A percentile compares a stretch with the other conserved stretches of the same genome.
Evolutionary conservation across 768 basidiomycete species (phyloP).

Genomic region (Infundibulicybe gibba): DNA sequence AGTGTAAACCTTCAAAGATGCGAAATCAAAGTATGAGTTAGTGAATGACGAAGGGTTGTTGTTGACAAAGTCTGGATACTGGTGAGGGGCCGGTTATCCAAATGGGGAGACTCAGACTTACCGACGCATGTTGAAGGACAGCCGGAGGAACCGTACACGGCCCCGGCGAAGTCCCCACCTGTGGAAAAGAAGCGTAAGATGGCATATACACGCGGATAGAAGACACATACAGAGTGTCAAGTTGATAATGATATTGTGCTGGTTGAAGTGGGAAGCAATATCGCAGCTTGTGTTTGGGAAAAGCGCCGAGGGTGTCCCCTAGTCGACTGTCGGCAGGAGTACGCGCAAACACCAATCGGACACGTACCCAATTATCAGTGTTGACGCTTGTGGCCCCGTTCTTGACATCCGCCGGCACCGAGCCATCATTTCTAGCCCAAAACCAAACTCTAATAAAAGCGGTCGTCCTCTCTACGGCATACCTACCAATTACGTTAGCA

Average conservation of each 20-base stretch:
- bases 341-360: not conserved
- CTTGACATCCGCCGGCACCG: constrained; percentile 45
- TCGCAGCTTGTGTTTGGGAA: constrained; percentile 63
- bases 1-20: constrained; percentile 40
- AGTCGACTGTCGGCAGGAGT: not conserved
- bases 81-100: not conserved
- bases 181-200: not conserved
- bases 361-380: constrained; percentile 52
- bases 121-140: constrained; percentile 58
- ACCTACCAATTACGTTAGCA: constrained; percentile 30
- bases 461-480: constrained; percentile 57
- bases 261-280: constrained; percentile 47
- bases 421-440: constrained; percentile 53
- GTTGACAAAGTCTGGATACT: constrained; percentile 49
- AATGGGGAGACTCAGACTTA: constrained; percentile 25
- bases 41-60: constrained; percentile 57
- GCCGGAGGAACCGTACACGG: constrained; percentile 39
- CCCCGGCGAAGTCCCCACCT: constrained; percentile 61
- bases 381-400: constrained; percentile 35
- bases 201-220: not conserved
- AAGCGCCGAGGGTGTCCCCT: constrained; percentile 54
- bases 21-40: constrained; percentile 70
- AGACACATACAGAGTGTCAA: constrained; percentile 32
- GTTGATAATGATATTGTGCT: constrained; percentile 66
- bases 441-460: constrained; percentile 66